A percentile compares a stretch with the other conserved stretches of the same genome.
Evolutionary conservation across 2,329 filamentous ascomycete species (phyloP).

Genomic region (Neofusicoccum sp.): DNA sequence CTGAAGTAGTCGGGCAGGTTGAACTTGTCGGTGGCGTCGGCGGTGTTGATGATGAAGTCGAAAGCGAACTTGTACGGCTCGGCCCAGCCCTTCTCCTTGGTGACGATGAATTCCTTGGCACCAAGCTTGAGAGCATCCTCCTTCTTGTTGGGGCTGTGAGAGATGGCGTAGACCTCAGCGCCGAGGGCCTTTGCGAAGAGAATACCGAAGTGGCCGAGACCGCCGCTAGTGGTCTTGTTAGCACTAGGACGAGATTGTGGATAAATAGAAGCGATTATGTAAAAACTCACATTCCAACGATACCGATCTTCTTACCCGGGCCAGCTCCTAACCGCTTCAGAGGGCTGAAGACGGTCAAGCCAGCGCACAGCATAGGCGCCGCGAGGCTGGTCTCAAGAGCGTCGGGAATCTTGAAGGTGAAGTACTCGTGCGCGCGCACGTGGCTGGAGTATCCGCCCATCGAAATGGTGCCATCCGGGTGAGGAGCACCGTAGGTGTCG

Average conservation of each 20-base stretch:
- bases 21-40: constrained; percentile 69
- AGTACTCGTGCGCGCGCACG: constrained; percentile 77
- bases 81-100: constrained; percentile 61
- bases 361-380: constrained; percentile 83
- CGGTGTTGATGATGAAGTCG: constrained; percentile 76
- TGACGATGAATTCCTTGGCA: constrained; percentile 63
- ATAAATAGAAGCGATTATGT: no score
- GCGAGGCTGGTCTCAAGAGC: constrained; percentile 62
- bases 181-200: constrained; percentile 66
- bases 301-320: constrained; percentile 76
- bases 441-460: constrained; percentile 70
- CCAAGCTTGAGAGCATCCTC: constrained; percentile 62
- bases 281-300: constrained; percentile 63
- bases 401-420: constrained; percentile 74
- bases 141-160: constrained; percentile 62
- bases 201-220: constrained; percentile 69
- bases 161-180: constrained; percentile 64
- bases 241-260: background rate
- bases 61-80: constrained; percentile 62
- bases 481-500: constrained; percentile 54
- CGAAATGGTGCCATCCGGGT: constrained; percentile 62
- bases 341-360: constrained; percentile 78
- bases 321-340: constrained; percentile 75
- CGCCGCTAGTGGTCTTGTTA: constrained; percentile 49
- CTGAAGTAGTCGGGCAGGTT: constrained; percentile 72